Evolutionary conservation across 768 basidiomycete species (phyloP), one percentile per base, ranked within the genome.

Genomic region (Coprinopsis marcescibilis): DNA sequence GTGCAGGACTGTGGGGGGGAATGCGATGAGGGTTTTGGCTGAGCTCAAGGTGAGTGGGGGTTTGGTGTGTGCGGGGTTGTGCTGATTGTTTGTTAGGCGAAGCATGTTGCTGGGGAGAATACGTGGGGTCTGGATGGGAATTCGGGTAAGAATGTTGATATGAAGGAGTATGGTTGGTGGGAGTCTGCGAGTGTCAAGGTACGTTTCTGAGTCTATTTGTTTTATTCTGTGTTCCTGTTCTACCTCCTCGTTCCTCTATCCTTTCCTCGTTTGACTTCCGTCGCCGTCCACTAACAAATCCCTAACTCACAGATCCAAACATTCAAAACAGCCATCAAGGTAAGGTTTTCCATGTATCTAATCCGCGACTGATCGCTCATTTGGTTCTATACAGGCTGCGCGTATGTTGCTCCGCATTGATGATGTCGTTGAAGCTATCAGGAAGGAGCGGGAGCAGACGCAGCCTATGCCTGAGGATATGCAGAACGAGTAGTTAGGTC

Each of bases 121-220:
- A 84, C 89, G 35, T 97, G 86, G 83, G 96, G 96, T 45, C 88
- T 99, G 30, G 84, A 98, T 55, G 96, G 95, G 19, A 89, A 97
- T 58, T 94, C 88, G 5, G 96, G 96, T 20, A 95, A 94, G 67
- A 83, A 93, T 32, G 88, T 88, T 33, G 90, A 97, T 62, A 97
- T 97, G 95, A 93, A 91, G 62, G 67, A 71, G 37, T 96, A 97
- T 63, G 93, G 93, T 1, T 68, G 98, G 50, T 90, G 90, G 55
- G 96, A 99, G 69, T 91, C 88, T 27, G 93, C 95, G 3, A 92
- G 90, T 54, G 95, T 99, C 60, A 98, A 98, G 76, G 82, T 84
- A 49, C 19, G 61, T 49, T n/a, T 21, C 5, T 2, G 3, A 17
- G 14, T 2, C 24, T 8, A 8, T 8, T 8, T 32, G 8, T 8